phyloP scores from a whole-genome alignment of 169 alveolate genomes.

The Cryptosporidium ryanae region DNA sequence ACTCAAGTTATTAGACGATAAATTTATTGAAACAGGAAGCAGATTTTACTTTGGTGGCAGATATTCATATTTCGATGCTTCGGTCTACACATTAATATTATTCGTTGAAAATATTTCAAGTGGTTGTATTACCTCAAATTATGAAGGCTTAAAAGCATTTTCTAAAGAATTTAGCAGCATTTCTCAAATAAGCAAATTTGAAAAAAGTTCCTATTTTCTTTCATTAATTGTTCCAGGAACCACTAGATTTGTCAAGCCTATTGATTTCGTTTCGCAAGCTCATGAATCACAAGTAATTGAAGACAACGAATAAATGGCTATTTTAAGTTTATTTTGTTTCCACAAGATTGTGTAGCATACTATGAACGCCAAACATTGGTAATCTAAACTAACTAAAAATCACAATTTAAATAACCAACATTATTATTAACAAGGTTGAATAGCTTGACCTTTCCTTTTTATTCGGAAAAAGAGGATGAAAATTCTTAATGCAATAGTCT shows the following conservation, averaged over 20 bases:
- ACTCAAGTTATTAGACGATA: slow-evolving; percentile 5
- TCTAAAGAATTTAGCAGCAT: slow-evolving; percentile 3
- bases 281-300: too few relatives aligned
- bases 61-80: slow-evolving; percentile 15
- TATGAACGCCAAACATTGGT: too few relatives aligned
- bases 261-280: slow-evolving; percentile 13
- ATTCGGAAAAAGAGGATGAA: too few relatives aligned
- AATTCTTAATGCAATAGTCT: too few relatives aligned
- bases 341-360: too few relatives aligned
- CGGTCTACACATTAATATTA: slow-evolving; percentile 3
- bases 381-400: too few relatives aligned
- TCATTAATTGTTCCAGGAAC: slow-evolving; percentile 67
- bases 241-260: slow-evolving; percentile 19
- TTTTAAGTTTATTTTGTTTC: too few relatives aligned
- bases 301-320: too few relatives aligned
- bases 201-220: slow-evolving; percentile 31
- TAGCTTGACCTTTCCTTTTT: too few relatives aligned
- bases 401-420: too few relatives aligned
- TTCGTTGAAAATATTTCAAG: slow-evolving; percentile 40
- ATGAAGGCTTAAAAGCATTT: background rate
- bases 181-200: slow-evolving; percentile 12
- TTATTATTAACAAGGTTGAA: too few relatives aligned
- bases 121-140: slow-evolving; percentile 33
- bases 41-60: slow-evolving; percentile 13
- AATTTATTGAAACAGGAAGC: background rate